These are phyloP conservation scores for Fibroporia radiculosa DNA, from an alignment of 768 basidiomycete species.

Conservation along the genomic window DNA sequence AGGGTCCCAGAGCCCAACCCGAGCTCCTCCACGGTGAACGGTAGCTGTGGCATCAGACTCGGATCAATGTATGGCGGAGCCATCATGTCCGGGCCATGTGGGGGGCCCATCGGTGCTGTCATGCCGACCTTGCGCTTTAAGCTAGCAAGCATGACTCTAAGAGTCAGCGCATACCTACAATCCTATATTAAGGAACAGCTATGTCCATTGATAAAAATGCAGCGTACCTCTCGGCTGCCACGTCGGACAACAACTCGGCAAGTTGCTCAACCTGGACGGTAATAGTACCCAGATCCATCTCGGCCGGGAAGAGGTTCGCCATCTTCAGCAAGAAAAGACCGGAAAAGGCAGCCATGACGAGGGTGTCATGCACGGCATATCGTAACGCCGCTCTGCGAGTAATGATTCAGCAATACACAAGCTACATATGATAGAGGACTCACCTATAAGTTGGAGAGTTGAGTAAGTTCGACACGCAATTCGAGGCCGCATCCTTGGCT, in stretches of 20 bases:
- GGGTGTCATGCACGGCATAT: constrained; percentile 89
- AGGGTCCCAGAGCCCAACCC: constrained; percentile 55
- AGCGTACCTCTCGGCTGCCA: constrained; percentile 77
- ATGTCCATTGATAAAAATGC: neutral
- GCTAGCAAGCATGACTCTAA: constrained; percentile 91
- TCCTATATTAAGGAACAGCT: neutral
- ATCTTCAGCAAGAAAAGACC: constrained; percentile 90
- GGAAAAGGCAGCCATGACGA: constrained; percentile 87
- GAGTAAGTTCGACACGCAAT: constrained; percentile 79
- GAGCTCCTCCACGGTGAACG: constrained; percentile 81
- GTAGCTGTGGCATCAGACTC: constrained; percentile 32
- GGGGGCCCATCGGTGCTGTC: constrained; percentile 18
- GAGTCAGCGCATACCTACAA: constrained; percentile 74
- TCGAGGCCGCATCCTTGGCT: constrained; percentile 87
- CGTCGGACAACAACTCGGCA: constrained; percentile 83
- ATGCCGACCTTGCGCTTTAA: constrained; percentile 83
- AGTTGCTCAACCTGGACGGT: constrained; percentile 85
- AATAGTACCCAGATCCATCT: constrained; percentile 71
- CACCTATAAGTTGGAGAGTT: constrained; percentile 76
- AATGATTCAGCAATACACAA: neutral
- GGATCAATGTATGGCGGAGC: constrained; percentile 52
- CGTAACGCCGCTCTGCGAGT: constrained; percentile 68
- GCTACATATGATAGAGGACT: constrained; percentile 11
- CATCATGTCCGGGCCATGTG: constrained; percentile 31
- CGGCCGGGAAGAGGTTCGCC: constrained; percentile 86